These are phyloP conservation scores for Tardiomyces digboiensis DNA, from an alignment of 1,139 yeast genomes.

Conservation along the genomic window DNA sequence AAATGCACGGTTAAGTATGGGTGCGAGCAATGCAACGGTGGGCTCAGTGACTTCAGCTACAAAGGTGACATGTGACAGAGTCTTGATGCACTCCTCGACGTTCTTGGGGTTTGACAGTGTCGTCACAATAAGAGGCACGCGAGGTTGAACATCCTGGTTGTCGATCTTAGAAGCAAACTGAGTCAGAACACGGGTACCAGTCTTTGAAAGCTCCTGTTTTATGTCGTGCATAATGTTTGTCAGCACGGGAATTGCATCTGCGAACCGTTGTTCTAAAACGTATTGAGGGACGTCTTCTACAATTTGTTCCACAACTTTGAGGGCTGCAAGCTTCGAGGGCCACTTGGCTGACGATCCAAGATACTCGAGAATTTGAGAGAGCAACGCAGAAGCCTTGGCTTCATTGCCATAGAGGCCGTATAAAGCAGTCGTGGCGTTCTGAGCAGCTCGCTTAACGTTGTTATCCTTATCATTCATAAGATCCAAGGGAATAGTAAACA, in stretches of 20 bases:
- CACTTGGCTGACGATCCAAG: constrained; percentile 83
- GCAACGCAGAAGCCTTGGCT: constrained; percentile 61
- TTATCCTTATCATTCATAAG: constrained; percentile 77
- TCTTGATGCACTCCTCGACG: constrained; percentile 83
- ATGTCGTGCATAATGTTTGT: constrained; percentile 91
- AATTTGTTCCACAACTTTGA: constrained; percentile 61
- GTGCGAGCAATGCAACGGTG: constrained; percentile 80
- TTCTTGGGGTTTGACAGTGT: constrained; percentile 86
- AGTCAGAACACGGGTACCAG: constrained; percentile 62
- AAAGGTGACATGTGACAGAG: constrained; percentile 87
- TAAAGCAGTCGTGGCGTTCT: constrained; percentile 45
- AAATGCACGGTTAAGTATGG: constrained; percentile 85
- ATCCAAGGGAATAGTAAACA: constrained; percentile 51
- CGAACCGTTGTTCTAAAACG: constrained; percentile 71
- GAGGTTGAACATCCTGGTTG: constrained; percentile 83
- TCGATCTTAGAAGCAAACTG: constrained; percentile 76
- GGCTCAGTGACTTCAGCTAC: constrained; percentile 99
- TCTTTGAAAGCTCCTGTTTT: constrained; percentile 91
- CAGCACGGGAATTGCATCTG: constrained; percentile 70
- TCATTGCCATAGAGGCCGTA: constrained; percentile 68
- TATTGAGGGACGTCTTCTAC: constrained; percentile 80
- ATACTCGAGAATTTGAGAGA: constrained; percentile 53
- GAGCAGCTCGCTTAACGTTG: constrained; percentile 74
- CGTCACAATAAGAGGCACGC: constrained; percentile 75
- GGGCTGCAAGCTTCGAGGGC: constrained; percentile 82